Evolutionary conservation across 2,329 filamentous ascomycete species (phyloP), one percentile per base, ranked within the genome.

Genomic region (Periconia digitata): DNA sequence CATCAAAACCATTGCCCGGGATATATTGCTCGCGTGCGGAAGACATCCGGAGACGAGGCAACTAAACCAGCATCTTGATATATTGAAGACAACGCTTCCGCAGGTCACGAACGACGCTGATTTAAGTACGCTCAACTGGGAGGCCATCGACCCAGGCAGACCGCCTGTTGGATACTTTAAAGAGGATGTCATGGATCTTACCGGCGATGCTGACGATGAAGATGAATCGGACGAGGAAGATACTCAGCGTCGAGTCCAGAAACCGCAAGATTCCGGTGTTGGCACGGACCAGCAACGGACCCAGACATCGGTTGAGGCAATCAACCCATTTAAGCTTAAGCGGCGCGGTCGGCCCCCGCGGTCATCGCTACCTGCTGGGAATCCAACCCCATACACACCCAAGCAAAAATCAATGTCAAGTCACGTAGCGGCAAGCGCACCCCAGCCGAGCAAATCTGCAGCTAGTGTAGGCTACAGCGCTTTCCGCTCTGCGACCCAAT

Each of bases 1-100:
- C 58, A 76, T 79, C 1, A 75, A 77, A 38, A 86, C 82, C 0
- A 84, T 87, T 50, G 84, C 84, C 4, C 72, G 82, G 43, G 83
- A 86, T 61, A 76, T 88, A 6, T 70, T 87, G 10, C 77, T 86
- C 42, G 80, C 82, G 15, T 76, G 82, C 12, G 82, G 82, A 15
- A 78, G 79, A 48, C 84, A 87, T 62, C 84, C 84, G 0, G 77
- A 77, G 8, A 80, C 84, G 64, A 69, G 76, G 21, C 68, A 74
- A 2, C 66, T 88, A 29, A 88, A 88, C 58, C 73, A 75, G 23
- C 84, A 87, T 69, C 69, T 87, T 50, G 73, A 78, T 46, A 59
- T 72, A 27, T 62, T 82, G 7, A 73, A 71, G 32, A 66, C 69
- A 7, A 72, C 63, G 3, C 72, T 82, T 17, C 61, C 65, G 13